Evolutionary conservation across 1,139 yeast genomes (phyloP), one percentile per base, ranked within the genome.

Genomic region (Yamadazyma membranifaciens): DNA sequence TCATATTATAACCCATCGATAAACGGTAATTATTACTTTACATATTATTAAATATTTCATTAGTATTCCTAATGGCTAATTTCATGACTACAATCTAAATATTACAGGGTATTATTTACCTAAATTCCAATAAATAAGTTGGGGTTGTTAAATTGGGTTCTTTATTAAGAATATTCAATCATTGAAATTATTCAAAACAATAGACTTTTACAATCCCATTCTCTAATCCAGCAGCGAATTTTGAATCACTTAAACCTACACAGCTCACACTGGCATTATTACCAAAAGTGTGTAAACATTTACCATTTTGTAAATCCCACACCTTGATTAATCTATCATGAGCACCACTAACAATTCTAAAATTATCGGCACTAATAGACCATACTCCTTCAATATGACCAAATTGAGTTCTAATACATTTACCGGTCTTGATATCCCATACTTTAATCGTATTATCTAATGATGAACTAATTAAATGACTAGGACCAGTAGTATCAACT

Each of bases 301-400:
- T 83, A 13, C 98, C 98, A 51, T 83, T 81, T 60, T 91, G 98
- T 48, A 92, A 68, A 60, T 92, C 98, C 98, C 98, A 92, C 6
- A 92, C 87, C 62, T 92, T 92, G 47, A 89, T 86, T 41, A 83
- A 71, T 49, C 88, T 76, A 65, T 92, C 98, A 57, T 91, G 97
- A 1, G 96, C 92, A 2, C 97, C 98, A 56, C 94, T 83, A 13
- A 91, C 87, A 34, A 92, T 86, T 50, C 98, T 75, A 71, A 92
- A 92, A 33, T 92, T 89, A 65, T 92, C 98, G 0, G 97, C 95
- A 13, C 92, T 88, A 45, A 92, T 85, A 32, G 92, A 87, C 97
- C 98, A 91, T 14, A 92, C 96, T 14, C 98, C 98, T 62, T 92
- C 98, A 41, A 91, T 88, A 57, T 92, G 98, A 5, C 98, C 98